These are phyloP conservation scores for Paraglomus occultum DNA, from an alignment of 192 early-diverging fungal genomes.

Conservation along the genomic window DNA sequence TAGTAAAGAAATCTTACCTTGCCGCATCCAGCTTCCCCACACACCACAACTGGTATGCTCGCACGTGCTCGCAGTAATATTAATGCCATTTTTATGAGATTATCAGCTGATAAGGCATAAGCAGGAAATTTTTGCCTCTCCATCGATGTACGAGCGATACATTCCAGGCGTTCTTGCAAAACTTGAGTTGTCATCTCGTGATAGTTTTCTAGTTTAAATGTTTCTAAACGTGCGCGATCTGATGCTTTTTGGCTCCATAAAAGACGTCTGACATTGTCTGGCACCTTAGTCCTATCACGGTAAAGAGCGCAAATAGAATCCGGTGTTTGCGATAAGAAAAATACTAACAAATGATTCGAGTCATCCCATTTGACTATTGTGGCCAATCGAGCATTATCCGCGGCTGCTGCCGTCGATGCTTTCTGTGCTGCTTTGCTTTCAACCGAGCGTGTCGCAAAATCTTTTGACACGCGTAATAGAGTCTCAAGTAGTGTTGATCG, in stretches of 20 bases:
- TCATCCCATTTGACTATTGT: slow-evolving; percentile 18
- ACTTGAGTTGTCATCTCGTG: background rate
- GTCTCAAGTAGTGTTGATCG: slow-evolving; percentile 21
- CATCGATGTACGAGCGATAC: slow-evolving; percentile 15
- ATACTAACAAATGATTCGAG: slow-evolving; percentile 28
- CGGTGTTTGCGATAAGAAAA: slow-evolving; percentile 30
- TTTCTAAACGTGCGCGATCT: background rate
- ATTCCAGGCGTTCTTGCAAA: slow-evolving; percentile 16
- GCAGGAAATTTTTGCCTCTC: background rate
- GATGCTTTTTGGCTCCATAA: slow-evolving; percentile 21
- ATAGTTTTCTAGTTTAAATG: slow-evolving; percentile 20
- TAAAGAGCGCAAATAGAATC: slow-evolving; percentile 29
- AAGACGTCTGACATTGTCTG: slow-evolving; percentile 17
- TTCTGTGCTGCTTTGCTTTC: background rate
- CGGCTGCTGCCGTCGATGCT: background rate
- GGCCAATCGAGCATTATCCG: background rate
- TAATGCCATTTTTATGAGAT: slow-evolving; percentile 27
- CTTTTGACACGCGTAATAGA: slow-evolving; percentile 19
- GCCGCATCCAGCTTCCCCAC: slow-evolving; percentile 29
- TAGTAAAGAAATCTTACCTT: slow-evolving; percentile 13
- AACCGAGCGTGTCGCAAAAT: slow-evolving; percentile 30
- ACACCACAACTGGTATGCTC: slow-evolving; percentile 19
- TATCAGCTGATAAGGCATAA: slow-evolving; percentile 23
- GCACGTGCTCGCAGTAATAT: slow-evolving; percentile 22
- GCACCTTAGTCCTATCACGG: slow-evolving; percentile 16